Evolutionary conservation across 768 basidiomycete genomes (phyloP).

Genomic region (Macrocybe gigantea): DNA sequence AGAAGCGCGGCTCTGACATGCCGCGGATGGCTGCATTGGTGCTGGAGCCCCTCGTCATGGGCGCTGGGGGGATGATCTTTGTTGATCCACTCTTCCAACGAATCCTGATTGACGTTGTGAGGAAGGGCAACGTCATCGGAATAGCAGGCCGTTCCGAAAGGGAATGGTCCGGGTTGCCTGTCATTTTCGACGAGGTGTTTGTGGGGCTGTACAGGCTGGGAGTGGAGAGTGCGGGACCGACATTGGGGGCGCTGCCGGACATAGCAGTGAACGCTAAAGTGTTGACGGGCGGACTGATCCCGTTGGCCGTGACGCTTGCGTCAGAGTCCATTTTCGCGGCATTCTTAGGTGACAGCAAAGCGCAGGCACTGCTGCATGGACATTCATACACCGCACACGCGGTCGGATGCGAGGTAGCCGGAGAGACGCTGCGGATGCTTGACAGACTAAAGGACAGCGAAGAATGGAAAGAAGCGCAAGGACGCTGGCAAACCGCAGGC

Average conservation of each 20-base stretch:
- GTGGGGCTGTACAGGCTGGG: slow-evolving; percentile 89
- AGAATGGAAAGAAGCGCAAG: slow-evolving; percentile 55
- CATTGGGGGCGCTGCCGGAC: slow-evolving; percentile 76
- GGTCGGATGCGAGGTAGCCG: slow-evolving; percentile 88
- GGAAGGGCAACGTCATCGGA: slow-evolving; percentile 24
- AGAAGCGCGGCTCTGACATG: not conserved
- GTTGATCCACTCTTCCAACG: slow-evolving; percentile 97
- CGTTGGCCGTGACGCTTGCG: slow-evolving; percentile 81
- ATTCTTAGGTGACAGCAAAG: slow-evolving; percentile 71
- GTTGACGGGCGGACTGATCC: slow-evolving; percentile 88
- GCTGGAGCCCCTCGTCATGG: slow-evolving; percentile 89
- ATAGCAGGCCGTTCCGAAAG: slow-evolving; percentile 20
- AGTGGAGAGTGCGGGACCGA: slow-evolving; percentile 50
- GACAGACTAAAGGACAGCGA: slow-evolving; percentile 43
- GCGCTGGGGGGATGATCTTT: slow-evolving; percentile 95
- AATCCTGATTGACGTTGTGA: slow-evolving; percentile 75
- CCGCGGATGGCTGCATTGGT: slow-evolving; percentile 68
- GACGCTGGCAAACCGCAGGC: slow-evolving; percentile 42
- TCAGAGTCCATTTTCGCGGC: slow-evolving; percentile 73
- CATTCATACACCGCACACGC: slow-evolving; percentile 96
- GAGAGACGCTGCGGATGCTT: slow-evolving; percentile 66
- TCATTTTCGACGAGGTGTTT: slow-evolving; percentile 96
- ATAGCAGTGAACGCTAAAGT: slow-evolving; percentile 92
- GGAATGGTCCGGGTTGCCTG: slow-evolving; percentile 69
- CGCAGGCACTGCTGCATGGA: slow-evolving; percentile 86